These are phyloP conservation scores for Fusarium tuaranense DNA, from an alignment of 2,329 filamentous ascomycete genomes.

Conservation along the genomic window DNA sequence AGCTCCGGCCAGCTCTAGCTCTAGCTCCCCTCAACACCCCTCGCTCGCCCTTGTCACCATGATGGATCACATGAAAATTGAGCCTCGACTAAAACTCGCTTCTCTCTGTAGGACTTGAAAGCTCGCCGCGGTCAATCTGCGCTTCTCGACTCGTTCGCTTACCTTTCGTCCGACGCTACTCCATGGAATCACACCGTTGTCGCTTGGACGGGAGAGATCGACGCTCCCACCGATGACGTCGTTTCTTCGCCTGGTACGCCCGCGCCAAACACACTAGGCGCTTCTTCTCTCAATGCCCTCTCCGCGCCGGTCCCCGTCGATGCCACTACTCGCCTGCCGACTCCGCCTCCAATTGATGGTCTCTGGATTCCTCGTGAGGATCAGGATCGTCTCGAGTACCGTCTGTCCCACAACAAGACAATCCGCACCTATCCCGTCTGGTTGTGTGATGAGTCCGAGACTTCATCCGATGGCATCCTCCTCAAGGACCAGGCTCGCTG, in stretches of 20 bases:
- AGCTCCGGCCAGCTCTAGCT: constrained; percentile 26
- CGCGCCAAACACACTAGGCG: constrained; percentile 58
- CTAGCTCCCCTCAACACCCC: constrained; percentile 20
- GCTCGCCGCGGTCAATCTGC: constrained; percentile 89
- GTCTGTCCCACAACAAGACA: constrained; percentile 77
- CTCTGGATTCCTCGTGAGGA: constrained; percentile 78
- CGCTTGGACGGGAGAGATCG: constrained; percentile 94
- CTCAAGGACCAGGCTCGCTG: constrained; percentile 88
- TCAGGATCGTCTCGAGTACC: constrained; percentile 77
- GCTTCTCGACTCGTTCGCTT: constrained; percentile 89
- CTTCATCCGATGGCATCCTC: constrained; percentile 73
- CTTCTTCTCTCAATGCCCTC: constrained; percentile 75
- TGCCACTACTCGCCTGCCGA: constrained; percentile 64
- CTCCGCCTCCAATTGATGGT: constrained; percentile 73
- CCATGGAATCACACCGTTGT: constrained; percentile 94
- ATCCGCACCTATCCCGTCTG: constrained; percentile 90
- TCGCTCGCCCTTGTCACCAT: constrained; percentile 13
- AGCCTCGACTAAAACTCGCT: constrained; percentile 21
- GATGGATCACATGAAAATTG: constrained; percentile 27
- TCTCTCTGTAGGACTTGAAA: constrained; percentile 71
- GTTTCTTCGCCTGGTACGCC: constrained; percentile 61
- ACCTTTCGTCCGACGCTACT: constrained; percentile 85
- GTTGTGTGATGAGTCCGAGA: constrained; percentile 82
- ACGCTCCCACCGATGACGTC: constrained; percentile 58
- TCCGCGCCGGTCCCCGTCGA: constrained; percentile 85